phyloP scores from a whole-genome alignment of 1,284 basidiomycete genomes.

The Fomitopsis palustris region DNA sequence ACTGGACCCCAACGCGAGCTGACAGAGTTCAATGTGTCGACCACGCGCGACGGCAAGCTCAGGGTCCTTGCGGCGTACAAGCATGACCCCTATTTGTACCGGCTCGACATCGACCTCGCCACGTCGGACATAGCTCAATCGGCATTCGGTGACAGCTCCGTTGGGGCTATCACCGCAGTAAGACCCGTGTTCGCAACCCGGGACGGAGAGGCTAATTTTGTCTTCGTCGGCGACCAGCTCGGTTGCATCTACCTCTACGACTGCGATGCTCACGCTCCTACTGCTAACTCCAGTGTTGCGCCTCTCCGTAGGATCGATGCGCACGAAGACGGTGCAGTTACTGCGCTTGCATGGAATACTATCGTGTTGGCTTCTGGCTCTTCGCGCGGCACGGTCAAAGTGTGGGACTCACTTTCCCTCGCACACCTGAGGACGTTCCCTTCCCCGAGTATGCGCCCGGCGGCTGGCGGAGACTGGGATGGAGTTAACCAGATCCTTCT shows the following conservation, averaged over 20 bases:
- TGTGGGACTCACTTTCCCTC: conserved; percentile 69
- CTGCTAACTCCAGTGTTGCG: conserved; percentile 8
- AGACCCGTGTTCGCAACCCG: conserved; percentile 42
- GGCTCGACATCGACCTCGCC: conserved; percentile 33
- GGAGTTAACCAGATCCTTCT: conserved; percentile 62
- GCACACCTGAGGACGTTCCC: conserved; percentile 51
- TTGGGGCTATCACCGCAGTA: conserved; percentile 44
- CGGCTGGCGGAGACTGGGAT: conserved; percentile 37
- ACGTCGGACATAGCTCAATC: conserved; percentile 33
- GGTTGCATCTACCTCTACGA: conserved; percentile 60
- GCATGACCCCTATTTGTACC: conserved; percentile 46
- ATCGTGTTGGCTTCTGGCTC: conserved; percentile 62
- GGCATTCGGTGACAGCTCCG: conserved; percentile 49
- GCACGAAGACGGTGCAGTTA: conserved; percentile 55
- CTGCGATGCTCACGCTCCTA: conserved; percentile 34
- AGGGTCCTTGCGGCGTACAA: conserved; percentile 44
- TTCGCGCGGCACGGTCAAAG: conserved; percentile 54
- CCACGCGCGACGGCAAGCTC: conserved; percentile 9
- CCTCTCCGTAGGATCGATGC: conserved; percentile 54
- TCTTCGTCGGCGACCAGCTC: conserved; percentile 55
- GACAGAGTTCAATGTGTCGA: conserved; percentile 23
- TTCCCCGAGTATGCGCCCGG: conserved; percentile 39
- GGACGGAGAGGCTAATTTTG: conserved; percentile 39
- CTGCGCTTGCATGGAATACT: conserved; percentile 59
- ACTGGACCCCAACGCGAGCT: conserved; percentile 10